phyloP scores from a whole-genome alignment of 768 basidiomycete species.

The Tubosaeta brunneosetosa region DNA sequence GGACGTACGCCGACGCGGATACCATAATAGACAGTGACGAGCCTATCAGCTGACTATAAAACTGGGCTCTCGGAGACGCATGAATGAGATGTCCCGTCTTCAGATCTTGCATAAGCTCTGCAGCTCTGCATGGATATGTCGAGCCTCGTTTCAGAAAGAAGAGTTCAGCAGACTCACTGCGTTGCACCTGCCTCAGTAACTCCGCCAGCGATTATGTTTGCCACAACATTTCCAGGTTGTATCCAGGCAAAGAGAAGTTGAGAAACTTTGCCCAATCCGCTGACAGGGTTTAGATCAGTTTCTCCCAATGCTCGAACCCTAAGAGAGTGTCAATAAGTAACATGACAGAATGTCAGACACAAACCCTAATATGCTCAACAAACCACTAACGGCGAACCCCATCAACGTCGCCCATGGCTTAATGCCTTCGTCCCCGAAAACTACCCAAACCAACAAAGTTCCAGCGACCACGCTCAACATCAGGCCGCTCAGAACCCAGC shows the following conservation, averaged over 20 bases:
- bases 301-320: conserved; percentile 94
- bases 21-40: conserved; percentile 85
- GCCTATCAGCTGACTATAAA: conserved; percentile 90
- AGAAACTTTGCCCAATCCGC: conserved; percentile 90
- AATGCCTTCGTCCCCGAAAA: conserved; percentile 90
- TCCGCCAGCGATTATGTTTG: conserved; percentile 94
- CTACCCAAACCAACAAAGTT: conserved; percentile 75
- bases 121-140: conserved; percentile 53
- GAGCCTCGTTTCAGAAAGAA: background rate
- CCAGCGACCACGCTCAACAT: conserved; percentile 58
- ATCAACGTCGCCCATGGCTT: conserved; percentile 92
- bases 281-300: conserved; percentile 91
- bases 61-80: conserved; percentile 91
- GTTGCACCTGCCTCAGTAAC: conserved; percentile 96
- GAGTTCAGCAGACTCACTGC: conserved; percentile 49
- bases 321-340: conserved; percentile 4
- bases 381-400: conserved; percentile 75
- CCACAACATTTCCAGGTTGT: conserved; percentile 93
- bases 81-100: conserved; percentile 93
- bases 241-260: conserved; percentile 93
- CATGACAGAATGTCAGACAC: conserved; percentile 20
- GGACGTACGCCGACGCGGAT: conserved; percentile 78
- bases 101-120: conserved; percentile 97
- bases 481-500: conserved; percentile 75
- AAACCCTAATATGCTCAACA: conserved; percentile 85